A percentile compares a stretch with the other conserved stretches of the same genome.
These are phyloP conservation scores for Periconia macrospinosa DNA, from an alignment of 2,329 filamentous ascomycete species.

Conservation along the genomic window DNA sequence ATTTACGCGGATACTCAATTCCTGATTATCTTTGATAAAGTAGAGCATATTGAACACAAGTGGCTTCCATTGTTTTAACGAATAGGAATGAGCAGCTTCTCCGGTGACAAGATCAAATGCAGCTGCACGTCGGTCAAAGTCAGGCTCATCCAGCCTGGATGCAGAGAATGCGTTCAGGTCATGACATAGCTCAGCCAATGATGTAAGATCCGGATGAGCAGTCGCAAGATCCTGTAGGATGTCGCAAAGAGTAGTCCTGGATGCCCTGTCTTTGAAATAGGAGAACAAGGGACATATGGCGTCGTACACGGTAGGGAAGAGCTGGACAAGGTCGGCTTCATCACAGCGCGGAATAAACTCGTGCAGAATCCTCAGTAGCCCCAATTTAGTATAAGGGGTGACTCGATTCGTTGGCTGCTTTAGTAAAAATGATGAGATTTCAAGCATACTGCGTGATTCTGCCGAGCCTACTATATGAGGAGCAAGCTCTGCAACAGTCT, in stretches of 20 bases:
- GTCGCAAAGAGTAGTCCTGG: slow-evolving; percentile 72
- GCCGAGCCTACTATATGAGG: slow-evolving; percentile 48
- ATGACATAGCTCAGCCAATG: slow-evolving; percentile 70
- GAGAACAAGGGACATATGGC: slow-evolving; percentile 82
- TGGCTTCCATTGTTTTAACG: slow-evolving; percentile 79
- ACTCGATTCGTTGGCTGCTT: slow-evolving; percentile 83
- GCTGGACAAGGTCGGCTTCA: slow-evolving; percentile 56
- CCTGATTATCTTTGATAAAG: slow-evolving; percentile 82
- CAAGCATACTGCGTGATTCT: slow-evolving; percentile 76
- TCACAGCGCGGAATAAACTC: slow-evolving; percentile 73
- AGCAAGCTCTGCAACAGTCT: slow-evolving; percentile 71
- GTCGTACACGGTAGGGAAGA: slow-evolving; percentile 69
- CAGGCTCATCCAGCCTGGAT: slow-evolving; percentile 77
- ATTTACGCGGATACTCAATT: slow-evolving; percentile 82
- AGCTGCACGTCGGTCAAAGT: slow-evolving; percentile 79
- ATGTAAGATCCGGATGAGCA: slow-evolving; percentile 61
- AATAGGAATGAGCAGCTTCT: slow-evolving; percentile 61
- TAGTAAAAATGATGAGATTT: slow-evolving; percentile 78
- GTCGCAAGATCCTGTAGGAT: slow-evolving; percentile 72
- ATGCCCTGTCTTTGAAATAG: slow-evolving; percentile 82
- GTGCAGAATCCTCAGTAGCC: slow-evolving; percentile 77
- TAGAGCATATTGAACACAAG: slow-evolving; percentile 87
- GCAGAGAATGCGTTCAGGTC: slow-evolving; percentile 79
- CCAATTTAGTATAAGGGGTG: slow-evolving; percentile 78
- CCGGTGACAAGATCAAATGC: slow-evolving; percentile 76